These are phyloP conservation scores for Osmanthus fragrans DNA, from an alignment of 257 asterid genomes.

Conservation along the genomic window DNA sequence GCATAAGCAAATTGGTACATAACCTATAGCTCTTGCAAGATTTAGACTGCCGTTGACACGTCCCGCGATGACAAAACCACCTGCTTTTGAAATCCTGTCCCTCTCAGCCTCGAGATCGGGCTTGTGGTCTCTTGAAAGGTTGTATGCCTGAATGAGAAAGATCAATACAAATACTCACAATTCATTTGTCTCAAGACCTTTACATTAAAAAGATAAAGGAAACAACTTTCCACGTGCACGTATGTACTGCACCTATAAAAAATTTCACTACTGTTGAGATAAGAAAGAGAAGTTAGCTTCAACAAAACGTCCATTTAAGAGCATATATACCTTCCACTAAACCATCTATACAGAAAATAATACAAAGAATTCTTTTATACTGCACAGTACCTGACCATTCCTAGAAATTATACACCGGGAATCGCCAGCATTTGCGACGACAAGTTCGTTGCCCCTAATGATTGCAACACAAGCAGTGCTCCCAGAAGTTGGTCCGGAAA, in stretches of 20 bases:
- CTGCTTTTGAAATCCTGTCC: slow-evolving; percentile 87
- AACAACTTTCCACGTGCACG: background rate
- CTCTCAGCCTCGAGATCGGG: slow-evolving; percentile 93
- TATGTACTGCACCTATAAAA: background rate
- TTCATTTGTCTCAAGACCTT: slow-evolving; percentile 5
- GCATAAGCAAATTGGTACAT: slow-evolving; percentile 6
- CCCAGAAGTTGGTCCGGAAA: slow-evolving; percentile 95
- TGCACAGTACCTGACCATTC: slow-evolving; percentile 78
- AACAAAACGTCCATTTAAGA: slow-evolving; percentile 10
- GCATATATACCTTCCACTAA: background rate
- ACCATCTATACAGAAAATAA: background rate
- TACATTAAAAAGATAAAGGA: background rate
- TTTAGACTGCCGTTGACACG: slow-evolving; percentile 94
- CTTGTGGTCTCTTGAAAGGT: slow-evolving; percentile 95
- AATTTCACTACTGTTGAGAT: background rate
- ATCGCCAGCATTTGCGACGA: slow-evolving; percentile 97
- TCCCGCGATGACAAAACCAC: slow-evolving; percentile 94
- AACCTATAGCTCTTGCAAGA: slow-evolving; percentile 96
- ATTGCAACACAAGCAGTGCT: slow-evolving; percentile 94
- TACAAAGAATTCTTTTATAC: background rate
- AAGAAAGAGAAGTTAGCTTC: background rate
- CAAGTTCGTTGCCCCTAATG: slow-evolving; percentile 70
- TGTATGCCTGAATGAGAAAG: slow-evolving; percentile 64
- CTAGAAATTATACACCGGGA: slow-evolving; percentile 97
- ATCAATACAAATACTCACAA: slow-evolving; percentile 4